Base-by-base conservation (phyloP, 2,329 filamentous ascomycete species). In the Phialophora expanda region DNA sequence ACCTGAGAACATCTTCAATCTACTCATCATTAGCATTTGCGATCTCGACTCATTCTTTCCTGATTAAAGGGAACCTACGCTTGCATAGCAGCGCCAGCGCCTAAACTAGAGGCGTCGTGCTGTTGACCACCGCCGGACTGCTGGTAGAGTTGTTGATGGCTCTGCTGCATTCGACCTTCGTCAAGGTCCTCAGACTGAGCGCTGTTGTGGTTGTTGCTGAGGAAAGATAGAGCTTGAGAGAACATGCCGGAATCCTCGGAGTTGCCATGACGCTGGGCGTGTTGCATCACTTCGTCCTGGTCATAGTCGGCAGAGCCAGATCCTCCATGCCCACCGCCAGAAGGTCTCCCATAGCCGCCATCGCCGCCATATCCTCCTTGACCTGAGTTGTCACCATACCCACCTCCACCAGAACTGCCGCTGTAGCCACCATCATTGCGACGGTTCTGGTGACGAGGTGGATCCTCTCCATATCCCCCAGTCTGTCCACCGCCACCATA, bases 81-180 rank as follows among this genome's bases (percentile, higher is more conserved):
- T 91, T 82, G 78, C 76, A 82, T 74, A 0, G 80, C 80, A 3
- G 80, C 80, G 0, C 80, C 81, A 0, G 78, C 76, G 9, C 81
- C 81, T 6, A 83, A 66, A 4, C 77, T 76, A 7, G 74, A 71
- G 4, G 76, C 76, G 86, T 87, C 74, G 78, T 83, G 69, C 71
- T 82, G 74, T 71, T 79, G 77, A 69, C 79, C 76, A 28, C 82
- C 78, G 20, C 82, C 80, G 24, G 83, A 81, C 58, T 78, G 78
- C 38, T 84, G 85, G 75, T 93, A 96, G 74, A 89, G 86, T 66
- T 90, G 84, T 80, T 93, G 85, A 81, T 97, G 92, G 71, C 90
- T 89, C 67, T 91, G 81, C 58, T 86, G 76, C 75, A 90, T 26
- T 17, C 67, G 66, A n/a, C 48, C 87, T 71, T 90, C 84, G 20